These are phyloP conservation scores for Suillus cothurnatus DNA, from an alignment of 768 basidiomycete species.

Conservation along the genomic window DNA sequence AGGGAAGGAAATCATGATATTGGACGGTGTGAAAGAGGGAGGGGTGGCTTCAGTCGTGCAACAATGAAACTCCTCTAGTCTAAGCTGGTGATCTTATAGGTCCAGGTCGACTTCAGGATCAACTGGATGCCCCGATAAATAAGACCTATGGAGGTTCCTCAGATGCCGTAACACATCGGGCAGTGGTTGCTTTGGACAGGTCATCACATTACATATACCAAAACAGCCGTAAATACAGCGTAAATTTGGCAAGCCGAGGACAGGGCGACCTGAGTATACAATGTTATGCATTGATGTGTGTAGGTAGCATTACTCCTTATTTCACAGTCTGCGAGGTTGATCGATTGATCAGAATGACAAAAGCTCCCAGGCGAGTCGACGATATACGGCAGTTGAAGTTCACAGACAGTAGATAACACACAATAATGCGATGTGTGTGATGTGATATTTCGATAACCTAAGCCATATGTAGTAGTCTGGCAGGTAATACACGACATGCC, in stretches of 20 bases:
- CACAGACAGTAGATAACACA: constrained; percentile 22
- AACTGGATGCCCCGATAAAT: neutral
- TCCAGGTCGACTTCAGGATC: neutral
- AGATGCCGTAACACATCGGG: neutral
- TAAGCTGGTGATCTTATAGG: neutral
- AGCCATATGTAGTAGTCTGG: constrained; percentile 22
- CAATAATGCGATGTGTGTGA: constrained; percentile 15
- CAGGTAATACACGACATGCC: constrained; percentile 3
- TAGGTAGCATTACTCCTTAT: neutral
- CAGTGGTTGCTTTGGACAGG: neutral
- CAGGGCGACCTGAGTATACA: constrained; percentile 63
- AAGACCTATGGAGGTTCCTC: neutral
- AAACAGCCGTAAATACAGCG: neutral
- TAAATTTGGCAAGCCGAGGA: too few species aligned
- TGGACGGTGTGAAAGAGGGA: neutral
- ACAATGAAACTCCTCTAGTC: constrained; percentile 11
- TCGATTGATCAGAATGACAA: constrained; percentile 50
- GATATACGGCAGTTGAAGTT: constrained; percentile 20
- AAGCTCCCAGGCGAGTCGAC: constrained; percentile 31
- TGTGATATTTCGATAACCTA: constrained; percentile 18
- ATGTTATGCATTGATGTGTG: constrained; percentile 53
- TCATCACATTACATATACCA: neutral
- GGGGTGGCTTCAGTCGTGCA: neutral
- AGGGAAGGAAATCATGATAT: constrained; percentile 36
- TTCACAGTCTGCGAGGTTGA: constrained; percentile 65